Evolutionary conservation across 139 green algal species (phyloP), one percentile per base, ranked within the genome.

Genomic region (Coccomyxa sp.): DNA sequence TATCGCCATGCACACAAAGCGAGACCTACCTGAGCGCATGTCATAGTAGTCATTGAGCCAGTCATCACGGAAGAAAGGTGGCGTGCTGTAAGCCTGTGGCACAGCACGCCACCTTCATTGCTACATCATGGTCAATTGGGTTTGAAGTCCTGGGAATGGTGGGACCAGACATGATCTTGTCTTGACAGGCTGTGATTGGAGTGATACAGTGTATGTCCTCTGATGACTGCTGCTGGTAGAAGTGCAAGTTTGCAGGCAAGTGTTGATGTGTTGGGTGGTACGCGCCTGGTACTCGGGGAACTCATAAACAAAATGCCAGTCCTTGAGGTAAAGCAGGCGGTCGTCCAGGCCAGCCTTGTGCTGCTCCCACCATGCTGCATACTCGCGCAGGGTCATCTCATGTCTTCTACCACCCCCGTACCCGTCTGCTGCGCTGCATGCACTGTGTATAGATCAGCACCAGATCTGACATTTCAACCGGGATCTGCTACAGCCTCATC

Each of bases 31-130:
- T 75, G 70, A n/a, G n/a, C 44, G 70, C 37, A 70, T 68, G 70
- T 98, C 92, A 75, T 84, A 89, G 84, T 88, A 97, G 36, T 83
- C 86, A 78, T 98, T 98, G 24, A 98, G 85, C 94, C 94, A 98
- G 77, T 98, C 94, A 16, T 96, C 88, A 0, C 37, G 16, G 81
- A 96, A 97, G 79, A 85, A 93, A 2, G 41, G 4, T 0, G 93
- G 94, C 8, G 74, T 79, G 0, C 68, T 34, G 84, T 97, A 97
- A 0, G 89, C 89, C 78, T 90, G 79, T 55, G 64, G 27, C 5
- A 22, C 6, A 14, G 31, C 31, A 37, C 2, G 34, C 24, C 2
- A 37, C 34, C 33, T 4, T 40, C 31, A 36, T 24, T 31, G 29
- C 68, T 37, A 73, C 34, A 27, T 29, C 33, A 73, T 40, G 5